These are phyloP conservation scores for Aspergillus brasiliensis DNA, from an alignment of 2,329 filamentous ascomycete genomes.

Conservation along the genomic window DNA sequence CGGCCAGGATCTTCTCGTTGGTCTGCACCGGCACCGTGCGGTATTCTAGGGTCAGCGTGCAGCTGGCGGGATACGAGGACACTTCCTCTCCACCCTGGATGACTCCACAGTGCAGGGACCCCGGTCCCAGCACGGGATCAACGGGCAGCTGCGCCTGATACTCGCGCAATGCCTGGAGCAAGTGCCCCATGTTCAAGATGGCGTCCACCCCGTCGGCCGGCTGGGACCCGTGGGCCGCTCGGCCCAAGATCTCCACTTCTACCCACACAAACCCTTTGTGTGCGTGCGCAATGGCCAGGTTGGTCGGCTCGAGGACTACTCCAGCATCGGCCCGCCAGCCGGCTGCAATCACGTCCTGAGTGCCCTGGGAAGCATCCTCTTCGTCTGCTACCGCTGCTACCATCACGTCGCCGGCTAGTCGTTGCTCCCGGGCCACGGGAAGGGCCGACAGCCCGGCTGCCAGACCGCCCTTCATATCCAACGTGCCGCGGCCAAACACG, in stretches of 20 bases:
- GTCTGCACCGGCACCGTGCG: slow-evolving; percentile 53
- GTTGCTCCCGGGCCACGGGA: slow-evolving; percentile 31
- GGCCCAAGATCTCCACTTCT: slow-evolving; percentile 37
- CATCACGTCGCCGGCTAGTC: slow-evolving; percentile 53
- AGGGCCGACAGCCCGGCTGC: slow-evolving; percentile 51
- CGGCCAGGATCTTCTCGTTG: slow-evolving; percentile 36
- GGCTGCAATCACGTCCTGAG: slow-evolving; percentile 52
- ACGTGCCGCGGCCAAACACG: slow-evolving; percentile 51
- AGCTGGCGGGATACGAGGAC: slow-evolving; percentile 55
- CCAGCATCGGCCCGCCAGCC: slow-evolving; percentile 59
- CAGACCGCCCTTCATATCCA: slow-evolving; percentile 57
- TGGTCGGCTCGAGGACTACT: slow-evolving; percentile 54
- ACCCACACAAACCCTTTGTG: slow-evolving; percentile 55
- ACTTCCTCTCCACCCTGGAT: slow-evolving; percentile 56
- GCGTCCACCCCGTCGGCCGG: slow-evolving; percentile 53
- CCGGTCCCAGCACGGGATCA: slow-evolving; percentile 41
- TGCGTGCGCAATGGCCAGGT: slow-evolving; percentile 42
- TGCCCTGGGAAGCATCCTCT: slow-evolving; percentile 55
- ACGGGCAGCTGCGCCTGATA: slow-evolving; percentile 42
- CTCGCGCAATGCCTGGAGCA: slow-evolving; percentile 50
- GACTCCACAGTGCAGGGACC: slow-evolving; percentile 51
- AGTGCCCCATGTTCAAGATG: slow-evolving; percentile 52
- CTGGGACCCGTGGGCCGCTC: slow-evolving; percentile 40
- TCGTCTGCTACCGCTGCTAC: slow-evolving; percentile 59
- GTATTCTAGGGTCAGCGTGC: slow-evolving; percentile 53